A percentile compares a stretch with the other conserved stretches of the same genome.
Evolutionary conservation across 371 early-diverging fungal genomes (phyloP).

Genomic region (Apophysomyces variabilis): DNA sequence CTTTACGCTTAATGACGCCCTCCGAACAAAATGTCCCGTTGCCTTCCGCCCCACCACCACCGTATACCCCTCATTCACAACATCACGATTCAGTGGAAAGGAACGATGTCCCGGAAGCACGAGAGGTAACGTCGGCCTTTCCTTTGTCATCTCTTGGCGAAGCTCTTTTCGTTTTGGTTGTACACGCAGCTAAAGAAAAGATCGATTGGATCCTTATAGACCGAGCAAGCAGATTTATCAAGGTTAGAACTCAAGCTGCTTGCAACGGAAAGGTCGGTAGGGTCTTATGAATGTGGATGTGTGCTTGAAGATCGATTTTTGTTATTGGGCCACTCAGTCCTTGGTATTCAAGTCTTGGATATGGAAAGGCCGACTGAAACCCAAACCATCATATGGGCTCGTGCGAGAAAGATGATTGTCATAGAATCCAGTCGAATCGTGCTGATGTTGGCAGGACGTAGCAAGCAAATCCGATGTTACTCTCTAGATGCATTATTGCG

Average conservation of each 20-base stretch:
- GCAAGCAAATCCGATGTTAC: constrained; percentile 50
- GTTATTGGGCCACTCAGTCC: constrained; percentile 30
- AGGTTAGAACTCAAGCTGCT: constrained; percentile 30
- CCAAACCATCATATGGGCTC: constrained; percentile 36
- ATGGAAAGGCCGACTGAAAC: constrained; percentile 17
- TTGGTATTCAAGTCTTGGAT: constrained; percentile 38
- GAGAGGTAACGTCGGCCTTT: neutral
- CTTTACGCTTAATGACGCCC: neutral
- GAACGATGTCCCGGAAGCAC: neutral
- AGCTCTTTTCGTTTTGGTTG: too few relatives aligned
- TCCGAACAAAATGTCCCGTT: neutral
- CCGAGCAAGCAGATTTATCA: constrained; percentile 11
- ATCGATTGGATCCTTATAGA: neutral
- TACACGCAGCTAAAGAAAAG: neutral
- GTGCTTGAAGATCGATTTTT: constrained; percentile 44
- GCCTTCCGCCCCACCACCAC: neutral
- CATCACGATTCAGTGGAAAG: neutral
- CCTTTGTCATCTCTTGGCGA: too few relatives aligned
- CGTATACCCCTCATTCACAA: neutral
- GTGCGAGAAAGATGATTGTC: constrained; percentile 34
- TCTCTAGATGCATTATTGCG: constrained; percentile 39
- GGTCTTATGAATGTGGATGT: constrained; percentile 43
- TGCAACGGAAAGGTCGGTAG: constrained; percentile 23
- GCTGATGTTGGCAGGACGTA: constrained; percentile 39
- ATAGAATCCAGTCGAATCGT: constrained; percentile 38